Evolutionary conservation across 2,329 filamentous ascomycete genomes (phyloP).

Genomic region (Macroventuria anomochaeta): DNA sequence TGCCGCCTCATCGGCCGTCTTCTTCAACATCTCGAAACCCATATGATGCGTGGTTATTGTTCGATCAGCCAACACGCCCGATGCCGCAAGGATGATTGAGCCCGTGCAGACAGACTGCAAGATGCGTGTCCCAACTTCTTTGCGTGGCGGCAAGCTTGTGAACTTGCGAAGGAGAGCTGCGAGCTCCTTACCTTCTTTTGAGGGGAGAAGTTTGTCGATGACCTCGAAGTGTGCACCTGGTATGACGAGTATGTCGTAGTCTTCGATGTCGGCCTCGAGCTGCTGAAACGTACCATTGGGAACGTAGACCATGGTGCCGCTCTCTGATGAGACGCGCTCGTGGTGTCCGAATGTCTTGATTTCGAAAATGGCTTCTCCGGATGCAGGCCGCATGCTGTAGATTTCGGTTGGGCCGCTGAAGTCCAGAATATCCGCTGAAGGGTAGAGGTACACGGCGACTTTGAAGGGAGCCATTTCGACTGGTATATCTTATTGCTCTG

Average conservation of each 20-base stretch:
- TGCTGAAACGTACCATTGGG: slow-evolving; percentile 42
- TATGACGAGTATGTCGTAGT: slow-evolving; percentile 51
- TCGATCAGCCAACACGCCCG: slow-evolving; percentile 45
- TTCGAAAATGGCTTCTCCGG: slow-evolving; percentile 39
- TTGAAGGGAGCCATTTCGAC: slow-evolving; percentile 37
- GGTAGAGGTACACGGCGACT: slow-evolving; percentile 50
- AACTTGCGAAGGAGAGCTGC: slow-evolving; percentile 33
- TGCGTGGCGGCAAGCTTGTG: slow-evolving; percentile 24
- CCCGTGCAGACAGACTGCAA: slow-evolving; percentile 53
- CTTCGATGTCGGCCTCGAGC: slow-evolving; percentile 32
- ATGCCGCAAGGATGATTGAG: slow-evolving; percentile 46
- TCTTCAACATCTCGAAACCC: slow-evolving; percentile 33
- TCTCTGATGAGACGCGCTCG: slow-evolving; percentile 31
- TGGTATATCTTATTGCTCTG: neutral
- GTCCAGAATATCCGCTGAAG: slow-evolving; percentile 51
- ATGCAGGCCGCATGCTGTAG: slow-evolving; percentile 39
- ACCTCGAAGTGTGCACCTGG: slow-evolving; percentile 44
- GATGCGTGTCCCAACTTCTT: slow-evolving; percentile 36
- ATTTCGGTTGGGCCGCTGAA: slow-evolving; percentile 51
- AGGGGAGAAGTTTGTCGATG: slow-evolving; percentile 32
- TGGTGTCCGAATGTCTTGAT: slow-evolving; percentile 45
- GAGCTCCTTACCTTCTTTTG: slow-evolving; percentile 29
- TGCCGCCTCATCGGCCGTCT: slow-evolving; percentile 37
- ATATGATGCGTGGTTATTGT: slow-evolving; percentile 52
- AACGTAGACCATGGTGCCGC: slow-evolving; percentile 36